Evolutionary conservation across 208 protist genomes (phyloP), one percentile per base, ranked within the genome.

Genomic region (Tetramitus jugosus): DNA sequence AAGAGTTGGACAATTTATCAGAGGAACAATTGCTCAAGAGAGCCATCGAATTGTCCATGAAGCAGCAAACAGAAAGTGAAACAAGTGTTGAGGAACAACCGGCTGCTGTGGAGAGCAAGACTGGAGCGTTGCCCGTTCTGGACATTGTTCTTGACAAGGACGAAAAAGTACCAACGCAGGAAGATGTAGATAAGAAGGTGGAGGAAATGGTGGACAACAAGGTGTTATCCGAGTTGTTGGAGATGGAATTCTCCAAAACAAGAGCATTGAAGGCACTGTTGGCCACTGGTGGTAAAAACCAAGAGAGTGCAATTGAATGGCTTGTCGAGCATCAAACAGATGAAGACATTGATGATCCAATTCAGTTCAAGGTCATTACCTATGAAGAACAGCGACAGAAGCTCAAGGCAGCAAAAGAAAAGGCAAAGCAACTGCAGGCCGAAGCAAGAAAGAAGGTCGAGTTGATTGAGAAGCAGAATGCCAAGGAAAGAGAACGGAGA

Each of bases 161-260:
- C 7, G 35, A 10, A 40, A n/a, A 8, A n/a, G n/a, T n/a, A n/a
- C n/a, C n/a, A n/a, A n/a, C n/a, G n/a, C 13, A 71, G 26, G 65
- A 71, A 71, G n/a, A 71, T 35, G 65, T 71, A 6, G 33, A 49
- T 14, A 29, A 29, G 33, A 4, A 49, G 33, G 33, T 71, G n/a
- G 65, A 71, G 49, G 35, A 42, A 42, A 6, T 23, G 39, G 67
- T 74, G 3, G 42, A 74, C 53, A 0, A 43, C 6, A 53, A 8
- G 2, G 13, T 74, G 35, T 14, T 74, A 13, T 39, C 13, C 14
- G 67, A 49, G 37, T n/a, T 74, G 0, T 29, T 74, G 29, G 67
- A 74, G 20, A 74, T 74, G 67, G 39, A 49, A 74, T 74, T 74
- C 37, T n/a, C 67, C 33, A 74, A 74, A 74, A 43, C 37, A 13